A percentile compares a stretch with the other conserved stretches of the same genome.
Evolutionary conservation across 371 early-diverging fungal genomes (phyloP).

Genomic region (Mucor ambiguus): DNA sequence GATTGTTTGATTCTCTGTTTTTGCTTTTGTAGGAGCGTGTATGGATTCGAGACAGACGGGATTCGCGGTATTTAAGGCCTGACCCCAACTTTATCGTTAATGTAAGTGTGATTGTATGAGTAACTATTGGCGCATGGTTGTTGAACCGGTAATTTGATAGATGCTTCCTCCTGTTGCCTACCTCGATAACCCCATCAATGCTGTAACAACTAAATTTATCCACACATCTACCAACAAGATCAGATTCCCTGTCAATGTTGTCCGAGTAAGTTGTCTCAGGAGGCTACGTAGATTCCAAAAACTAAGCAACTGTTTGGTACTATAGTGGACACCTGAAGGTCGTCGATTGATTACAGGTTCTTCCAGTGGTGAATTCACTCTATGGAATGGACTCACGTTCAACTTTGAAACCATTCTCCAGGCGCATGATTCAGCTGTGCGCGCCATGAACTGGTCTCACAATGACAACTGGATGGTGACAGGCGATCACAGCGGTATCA

Average conservation of each 20-base stretch:
- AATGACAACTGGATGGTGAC: conserved; percentile 97
- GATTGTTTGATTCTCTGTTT: conserved; percentile 5
- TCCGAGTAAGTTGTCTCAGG: conserved; percentile 62
- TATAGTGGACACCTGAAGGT: conserved; percentile 98
- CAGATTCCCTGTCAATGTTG: conserved; percentile 94
- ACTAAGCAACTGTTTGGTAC: neutral
- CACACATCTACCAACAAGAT: conserved; percentile 99
- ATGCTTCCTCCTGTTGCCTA: conserved; percentile 80
- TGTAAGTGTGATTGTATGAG: conserved; percentile 52
- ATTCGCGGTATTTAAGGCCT: conserved; percentile 71
- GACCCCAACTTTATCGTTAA: conserved; percentile 88
- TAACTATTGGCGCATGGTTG: neutral
- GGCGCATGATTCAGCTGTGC: conserved; percentile 96
- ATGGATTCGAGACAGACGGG: conserved; percentile 67
- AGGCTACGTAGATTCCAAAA: neutral
- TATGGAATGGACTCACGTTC: conserved; percentile 99
- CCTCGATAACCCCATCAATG: conserved; percentile 77
- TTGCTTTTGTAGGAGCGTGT: conserved; percentile 48
- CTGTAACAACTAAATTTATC: conserved; percentile 91
- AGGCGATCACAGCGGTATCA: conserved; percentile 94
- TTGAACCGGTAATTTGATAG: conserved; percentile 34
- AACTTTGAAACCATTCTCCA: conserved; percentile 99
- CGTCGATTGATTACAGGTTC: conserved; percentile 97
- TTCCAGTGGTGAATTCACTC: conserved; percentile 98
- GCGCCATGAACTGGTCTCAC: conserved; percentile 98